These are phyloP conservation scores for Sporothrix globosa DNA, from an alignment of 2,329 filamentous ascomycete species.

Conservation along the genomic window DNA sequence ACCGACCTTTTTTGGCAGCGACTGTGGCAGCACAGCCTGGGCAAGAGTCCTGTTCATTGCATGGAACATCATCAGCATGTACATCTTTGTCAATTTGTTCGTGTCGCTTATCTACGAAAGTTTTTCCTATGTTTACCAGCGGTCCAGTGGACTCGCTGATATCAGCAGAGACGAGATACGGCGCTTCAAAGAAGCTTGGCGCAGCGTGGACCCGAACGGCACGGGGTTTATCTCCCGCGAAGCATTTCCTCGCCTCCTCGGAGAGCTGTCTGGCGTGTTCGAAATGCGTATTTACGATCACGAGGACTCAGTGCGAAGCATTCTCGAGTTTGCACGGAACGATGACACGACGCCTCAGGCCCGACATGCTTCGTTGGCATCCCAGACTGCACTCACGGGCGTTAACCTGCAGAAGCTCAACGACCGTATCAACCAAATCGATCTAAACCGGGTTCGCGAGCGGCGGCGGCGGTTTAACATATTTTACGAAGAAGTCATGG, in stretches of 20 bases:
- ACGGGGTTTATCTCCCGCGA: constrained; percentile 91
- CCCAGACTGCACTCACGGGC: constrained; percentile 56
- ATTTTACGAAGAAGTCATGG: constrained; percentile 97
- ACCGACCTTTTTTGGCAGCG: constrained; percentile 76
- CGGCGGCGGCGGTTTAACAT: constrained; percentile 80
- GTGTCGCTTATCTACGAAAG: constrained; percentile 99
- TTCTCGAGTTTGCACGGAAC: constrained; percentile 80
- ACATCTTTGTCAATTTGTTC: constrained; percentile 97
- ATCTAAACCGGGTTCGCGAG: constrained; percentile 72
- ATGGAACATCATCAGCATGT: constrained; percentile 99
- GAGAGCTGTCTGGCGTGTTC: constrained; percentile 92
- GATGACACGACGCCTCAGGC: constrained; percentile 48
- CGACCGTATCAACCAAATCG: constrained; percentile 70
- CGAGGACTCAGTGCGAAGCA: constrained; percentile 81
- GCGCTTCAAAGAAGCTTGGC: constrained; percentile 98
- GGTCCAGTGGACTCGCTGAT: constrained; percentile 86
- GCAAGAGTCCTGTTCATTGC: constrained; percentile 86
- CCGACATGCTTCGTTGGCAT: constrained; percentile 59
- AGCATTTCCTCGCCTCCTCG: constrained; percentile 82
- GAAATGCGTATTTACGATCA: constrained; percentile 95
- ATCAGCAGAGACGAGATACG: constrained; percentile 93
- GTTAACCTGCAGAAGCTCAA: constrained; percentile 79
- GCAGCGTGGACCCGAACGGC: constrained; percentile 88
- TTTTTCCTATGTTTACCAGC: constrained; percentile 98
- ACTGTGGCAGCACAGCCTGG: constrained; percentile 91